Evolutionary conservation across 805 yeast species (phyloP).

Genomic region (Saturnispora quitensis): DNA sequence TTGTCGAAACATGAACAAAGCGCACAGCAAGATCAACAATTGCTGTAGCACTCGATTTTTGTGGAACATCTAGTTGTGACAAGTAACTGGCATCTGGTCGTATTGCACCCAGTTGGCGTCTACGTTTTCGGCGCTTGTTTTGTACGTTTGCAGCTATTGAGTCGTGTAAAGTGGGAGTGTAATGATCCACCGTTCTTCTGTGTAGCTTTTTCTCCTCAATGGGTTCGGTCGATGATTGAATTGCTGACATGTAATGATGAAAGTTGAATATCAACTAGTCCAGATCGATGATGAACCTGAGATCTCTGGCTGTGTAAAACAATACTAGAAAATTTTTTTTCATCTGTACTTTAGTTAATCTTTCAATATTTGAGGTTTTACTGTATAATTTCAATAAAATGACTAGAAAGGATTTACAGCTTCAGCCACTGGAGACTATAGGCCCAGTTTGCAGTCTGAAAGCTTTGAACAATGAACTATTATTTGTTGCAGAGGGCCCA

Average conservation of each 20-base stretch:
- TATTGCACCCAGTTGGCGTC: constrained; percentile 37
- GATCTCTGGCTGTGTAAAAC: not conserved
- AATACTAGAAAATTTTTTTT: not conserved
- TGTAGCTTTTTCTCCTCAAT: constrained; percentile 24
- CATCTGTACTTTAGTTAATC: not conserved
- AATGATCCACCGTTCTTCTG: constrained; percentile 71
- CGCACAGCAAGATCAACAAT: constrained; percentile 63
- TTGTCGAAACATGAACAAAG: constrained; percentile 83
- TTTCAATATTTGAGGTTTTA: not conserved
- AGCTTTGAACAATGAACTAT: constrained; percentile 27
- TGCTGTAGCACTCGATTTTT: constrained; percentile 34
- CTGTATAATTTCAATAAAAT: not conserved
- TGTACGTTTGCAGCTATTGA: constrained; percentile 38
- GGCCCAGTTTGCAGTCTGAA: constrained; percentile 69
- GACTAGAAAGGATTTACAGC: not conserved
- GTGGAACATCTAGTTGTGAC: constrained; percentile 57
- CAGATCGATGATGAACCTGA: not conserved
- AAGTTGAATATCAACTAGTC: not conserved
- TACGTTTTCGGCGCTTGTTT: constrained; percentile 28
- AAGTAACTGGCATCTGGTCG: constrained; percentile 65
- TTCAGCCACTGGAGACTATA: constrained; percentile 28
- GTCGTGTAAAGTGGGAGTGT: constrained; percentile 64
- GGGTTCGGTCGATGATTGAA: constrained; percentile 7
- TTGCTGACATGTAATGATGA: not conserved
- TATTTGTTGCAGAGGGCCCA: constrained; percentile 70